Evolutionary conservation across 306 rosid genomes (phyloP).

Genomic region (Rosa rugosa): DNA sequence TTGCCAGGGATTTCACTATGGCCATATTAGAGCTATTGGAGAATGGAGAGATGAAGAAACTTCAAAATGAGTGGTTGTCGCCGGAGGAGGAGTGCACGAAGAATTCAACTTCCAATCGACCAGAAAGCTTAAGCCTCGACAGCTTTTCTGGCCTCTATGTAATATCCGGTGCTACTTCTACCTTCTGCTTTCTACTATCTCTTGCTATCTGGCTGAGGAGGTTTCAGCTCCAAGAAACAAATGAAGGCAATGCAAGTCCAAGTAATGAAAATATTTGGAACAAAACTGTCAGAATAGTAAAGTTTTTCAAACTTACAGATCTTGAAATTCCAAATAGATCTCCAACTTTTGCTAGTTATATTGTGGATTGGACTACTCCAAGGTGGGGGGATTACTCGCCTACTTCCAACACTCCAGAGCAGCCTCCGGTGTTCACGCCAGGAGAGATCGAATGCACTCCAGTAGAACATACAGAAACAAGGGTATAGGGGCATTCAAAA

Average conservation of each 20-base stretch:
- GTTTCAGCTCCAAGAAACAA: not conserved
- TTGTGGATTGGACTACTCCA: constrained; percentile 6
- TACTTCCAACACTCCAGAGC: constrained; percentile 6
- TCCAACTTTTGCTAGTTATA: not conserved
- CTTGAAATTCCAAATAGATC: constrained; percentile 1
- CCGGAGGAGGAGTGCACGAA: constrained; percentile 20
- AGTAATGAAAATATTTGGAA: constrained; percentile 8
- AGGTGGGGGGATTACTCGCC: not conserved
- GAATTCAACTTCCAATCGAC: constrained; percentile 5
- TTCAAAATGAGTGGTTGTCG: constrained; percentile 48
- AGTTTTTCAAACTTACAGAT: not conserved
- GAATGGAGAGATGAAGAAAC: constrained; percentile 29
- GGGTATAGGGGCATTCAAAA: not conserved
- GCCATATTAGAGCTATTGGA: constrained; percentile 47
- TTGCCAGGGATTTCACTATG: constrained; percentile 46
- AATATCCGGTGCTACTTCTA: constrained; percentile 47
- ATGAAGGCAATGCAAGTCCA: constrained; percentile 1
- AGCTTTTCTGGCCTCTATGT: constrained; percentile 51
- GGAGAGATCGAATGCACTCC: constrained; percentile 3
- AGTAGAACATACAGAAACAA: not conserved
- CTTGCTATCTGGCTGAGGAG: constrained; percentile 18
- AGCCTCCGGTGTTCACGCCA: not conserved
- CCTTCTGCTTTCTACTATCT: constrained; percentile 46
- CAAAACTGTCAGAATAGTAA: not conserved
- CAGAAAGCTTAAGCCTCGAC: constrained; percentile 41